Conservation (phyloP, 163 green algal species). For the Chlamydomonas reinhardtii region DNA sequence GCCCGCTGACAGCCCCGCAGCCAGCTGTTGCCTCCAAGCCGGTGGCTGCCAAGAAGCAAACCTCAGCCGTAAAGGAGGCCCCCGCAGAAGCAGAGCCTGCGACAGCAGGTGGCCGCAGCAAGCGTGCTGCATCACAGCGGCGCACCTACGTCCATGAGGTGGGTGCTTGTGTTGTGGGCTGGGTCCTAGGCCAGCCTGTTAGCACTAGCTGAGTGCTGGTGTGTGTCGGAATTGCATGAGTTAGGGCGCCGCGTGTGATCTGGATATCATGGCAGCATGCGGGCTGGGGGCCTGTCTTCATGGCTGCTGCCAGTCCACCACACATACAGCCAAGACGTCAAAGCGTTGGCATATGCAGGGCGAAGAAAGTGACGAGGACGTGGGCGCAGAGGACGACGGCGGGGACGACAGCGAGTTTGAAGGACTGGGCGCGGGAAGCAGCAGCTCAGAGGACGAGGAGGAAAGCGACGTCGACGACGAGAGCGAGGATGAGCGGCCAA, state of each 20-base stretch:
- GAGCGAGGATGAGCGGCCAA: constrained; percentile 25
- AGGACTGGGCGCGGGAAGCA: neutral
- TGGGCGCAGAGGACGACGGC: neutral
- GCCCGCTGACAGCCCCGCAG: too few relatives aligned
- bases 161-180: neutral
- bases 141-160: neutral
- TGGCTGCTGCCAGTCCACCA: too few relatives aligned
- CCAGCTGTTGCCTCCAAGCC: too few relatives aligned
- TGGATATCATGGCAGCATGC: too few relatives aligned
- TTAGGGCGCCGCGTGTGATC: too few relatives aligned
- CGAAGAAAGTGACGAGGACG: neutral
- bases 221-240: too few relatives aligned
- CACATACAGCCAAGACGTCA: too few relatives aligned
- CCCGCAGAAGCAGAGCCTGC: neutral
- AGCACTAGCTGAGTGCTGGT: too few relatives aligned
- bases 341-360: neutral
- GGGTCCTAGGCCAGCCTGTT: too few relatives aligned
- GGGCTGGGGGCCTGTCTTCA: too few relatives aligned
- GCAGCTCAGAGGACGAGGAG: neutral
- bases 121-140: neutral
- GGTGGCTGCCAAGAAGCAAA: neutral
- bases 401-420: neutral
- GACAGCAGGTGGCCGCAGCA: neutral
- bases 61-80: neutral
- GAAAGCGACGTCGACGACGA: constrained; percentile 22